These are phyloP conservation scores for Kernera saxatilis DNA, from an alignment of 345 rosid species.

Conservation along the genomic window DNA sequence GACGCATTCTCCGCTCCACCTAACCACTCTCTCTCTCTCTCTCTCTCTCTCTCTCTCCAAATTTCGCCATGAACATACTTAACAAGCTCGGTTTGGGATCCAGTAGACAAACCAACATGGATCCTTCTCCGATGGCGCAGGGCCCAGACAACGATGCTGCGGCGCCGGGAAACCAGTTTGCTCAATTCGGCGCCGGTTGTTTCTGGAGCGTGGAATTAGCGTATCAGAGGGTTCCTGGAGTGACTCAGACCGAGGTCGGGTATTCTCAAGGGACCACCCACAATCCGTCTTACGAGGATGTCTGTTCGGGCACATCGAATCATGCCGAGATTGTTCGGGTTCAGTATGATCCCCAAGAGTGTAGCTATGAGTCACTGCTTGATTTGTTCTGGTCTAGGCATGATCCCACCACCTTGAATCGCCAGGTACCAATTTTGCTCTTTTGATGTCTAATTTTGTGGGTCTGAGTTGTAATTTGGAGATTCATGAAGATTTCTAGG, in stretches of 20 bases:
- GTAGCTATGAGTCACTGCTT: conserved; percentile 58
- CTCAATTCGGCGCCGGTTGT: conserved; percentile 89
- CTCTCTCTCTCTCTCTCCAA: conserved; percentile 9
- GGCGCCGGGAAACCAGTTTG: conserved; percentile 65
- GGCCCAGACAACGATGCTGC: conserved; percentile 70
- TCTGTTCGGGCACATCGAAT: conserved; percentile 59
- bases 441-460: neutral
- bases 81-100: conserved; percentile 75
- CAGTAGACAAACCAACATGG: conserved; percentile 41
- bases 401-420: conserved; percentile 90
- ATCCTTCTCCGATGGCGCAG: conserved; percentile 56
- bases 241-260: conserved; percentile 75
- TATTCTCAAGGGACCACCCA: conserved; percentile 59
- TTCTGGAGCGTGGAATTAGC: conserved; percentile 93
- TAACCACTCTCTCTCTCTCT: neutral
- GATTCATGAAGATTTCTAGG: neutral
- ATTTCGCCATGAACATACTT: conserved; percentile 67
- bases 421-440: conserved; percentile 55
- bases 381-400: conserved; percentile 77
- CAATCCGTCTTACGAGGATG: conserved; percentile 68
- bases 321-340: conserved; percentile 80
- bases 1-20: neutral
- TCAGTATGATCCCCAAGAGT: conserved; percentile 80
- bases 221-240: conserved; percentile 77
- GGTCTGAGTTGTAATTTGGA: neutral